phyloP scores from a whole-genome alignment of 306 rosid genomes.

The Cucurbita ficifolia region DNA sequence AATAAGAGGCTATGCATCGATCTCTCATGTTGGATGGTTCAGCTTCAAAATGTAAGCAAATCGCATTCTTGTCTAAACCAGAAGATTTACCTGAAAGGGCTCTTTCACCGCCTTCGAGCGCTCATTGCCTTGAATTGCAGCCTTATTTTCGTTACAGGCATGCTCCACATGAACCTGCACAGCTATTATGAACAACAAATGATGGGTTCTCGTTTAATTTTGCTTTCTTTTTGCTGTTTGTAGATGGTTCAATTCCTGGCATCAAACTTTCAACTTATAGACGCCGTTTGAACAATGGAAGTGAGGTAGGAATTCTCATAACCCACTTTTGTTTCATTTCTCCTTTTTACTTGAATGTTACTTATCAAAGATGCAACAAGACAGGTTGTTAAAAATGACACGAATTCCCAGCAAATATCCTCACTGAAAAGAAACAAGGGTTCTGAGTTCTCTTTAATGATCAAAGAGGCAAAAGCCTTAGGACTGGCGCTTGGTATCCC shows the following conservation, averaged over 20 bases:
- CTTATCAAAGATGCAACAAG: constrained; percentile 12
- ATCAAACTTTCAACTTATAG: constrained; percentile 61
- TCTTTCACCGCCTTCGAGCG: constrained; percentile 72
- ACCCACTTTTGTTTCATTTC: not conserved
- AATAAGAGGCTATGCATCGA: constrained; percentile 75
- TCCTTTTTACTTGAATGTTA: not conserved
- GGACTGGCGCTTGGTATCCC: constrained; percentile 64
- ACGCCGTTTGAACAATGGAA: constrained; percentile 48
- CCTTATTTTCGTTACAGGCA: constrained; percentile 52
- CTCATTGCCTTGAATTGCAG: constrained; percentile 68
- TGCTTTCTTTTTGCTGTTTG: constrained; percentile 11
- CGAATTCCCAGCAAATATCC: constrained; percentile 24
- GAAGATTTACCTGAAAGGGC: constrained; percentile 46
- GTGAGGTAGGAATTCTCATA: constrained; percentile 33
- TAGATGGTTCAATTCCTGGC: constrained; percentile 83
- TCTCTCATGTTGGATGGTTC: constrained; percentile 80
- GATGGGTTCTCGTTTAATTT: not conserved
- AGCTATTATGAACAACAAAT: constrained; percentile 2
- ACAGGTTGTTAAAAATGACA: constrained; percentile 31
- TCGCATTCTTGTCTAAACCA: constrained; percentile 32
- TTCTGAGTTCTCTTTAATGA: constrained; percentile 69
- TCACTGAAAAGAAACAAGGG: constrained; percentile 57
- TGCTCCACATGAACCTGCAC: not conserved
- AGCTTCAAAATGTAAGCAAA: constrained; percentile 52
- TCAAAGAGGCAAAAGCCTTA: constrained; percentile 57